phyloP scores from a whole-genome alignment of 768 basidiomycete species.

The Flagelloscypha sp. region DNA sequence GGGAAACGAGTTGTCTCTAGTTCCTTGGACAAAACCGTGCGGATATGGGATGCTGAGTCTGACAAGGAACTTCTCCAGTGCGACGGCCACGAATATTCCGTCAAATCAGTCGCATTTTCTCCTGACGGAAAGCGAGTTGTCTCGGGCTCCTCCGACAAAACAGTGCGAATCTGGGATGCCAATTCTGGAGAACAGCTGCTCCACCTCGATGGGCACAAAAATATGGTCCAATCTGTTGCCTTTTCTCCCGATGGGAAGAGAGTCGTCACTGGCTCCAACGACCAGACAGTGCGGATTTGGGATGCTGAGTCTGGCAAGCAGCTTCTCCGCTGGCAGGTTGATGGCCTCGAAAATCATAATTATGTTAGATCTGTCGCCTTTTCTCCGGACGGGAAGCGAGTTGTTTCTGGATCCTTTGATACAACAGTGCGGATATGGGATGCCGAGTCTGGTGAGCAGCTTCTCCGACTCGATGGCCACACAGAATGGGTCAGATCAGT shows the following conservation, averaged over 20 bases:
- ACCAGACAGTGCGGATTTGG: constrained; percentile 13
- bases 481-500: constrained; percentile 4
- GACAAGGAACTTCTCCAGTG: not conserved
- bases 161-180: constrained; percentile 14
- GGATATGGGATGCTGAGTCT: constrained; percentile 11
- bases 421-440: constrained; percentile 8
- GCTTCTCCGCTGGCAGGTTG: constrained; percentile 53
- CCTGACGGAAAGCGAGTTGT: constrained; percentile 14
- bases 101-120: constrained; percentile 11
- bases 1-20: constrained; percentile 14
- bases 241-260: constrained; percentile 13
- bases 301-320: constrained; percentile 3
- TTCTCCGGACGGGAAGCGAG: constrained; percentile 32
- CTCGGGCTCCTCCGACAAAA: constrained; percentile 13
- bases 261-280: constrained; percentile 14
- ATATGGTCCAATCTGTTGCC: constrained; percentile 8
- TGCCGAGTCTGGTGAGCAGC: constrained; percentile 3
- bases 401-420: constrained; percentile 16
- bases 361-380: constrained; percentile 22
- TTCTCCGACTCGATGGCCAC: constrained; percentile 5
- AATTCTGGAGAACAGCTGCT: constrained; percentile 1
- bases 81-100: constrained; percentile 3
- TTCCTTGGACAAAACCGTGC: constrained; percentile 10
- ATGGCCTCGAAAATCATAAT: constrained; percentile 22
- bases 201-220: constrained; percentile 8